Conservation (phyloP, 2,329 filamentous ascomycete genomes). For the Aspergillus piperis region DNA sequence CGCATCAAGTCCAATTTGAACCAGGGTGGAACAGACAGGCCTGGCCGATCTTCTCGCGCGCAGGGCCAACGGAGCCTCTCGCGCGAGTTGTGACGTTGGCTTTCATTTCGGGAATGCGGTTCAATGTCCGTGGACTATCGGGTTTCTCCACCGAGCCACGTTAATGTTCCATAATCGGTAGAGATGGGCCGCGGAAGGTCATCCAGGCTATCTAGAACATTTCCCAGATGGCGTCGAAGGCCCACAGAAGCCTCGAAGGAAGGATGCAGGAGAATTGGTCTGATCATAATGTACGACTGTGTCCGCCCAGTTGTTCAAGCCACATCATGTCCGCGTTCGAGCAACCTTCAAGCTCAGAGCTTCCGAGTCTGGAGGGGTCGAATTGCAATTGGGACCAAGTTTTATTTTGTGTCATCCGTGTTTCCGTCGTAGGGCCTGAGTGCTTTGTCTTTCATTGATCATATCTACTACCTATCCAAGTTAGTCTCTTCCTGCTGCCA, state of each 20-base stretch:
- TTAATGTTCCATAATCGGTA: conserved; percentile 17
- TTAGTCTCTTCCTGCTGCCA: neutral
- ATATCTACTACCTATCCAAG: conserved; percentile 15
- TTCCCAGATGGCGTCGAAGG: conserved; percentile 20
- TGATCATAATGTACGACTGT: conserved; percentile 17
- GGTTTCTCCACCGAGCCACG: conserved; percentile 25
- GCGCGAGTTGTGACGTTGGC: conserved; percentile 14
- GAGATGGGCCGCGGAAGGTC: conserved; percentile 12
- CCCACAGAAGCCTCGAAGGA: conserved; percentile 24
- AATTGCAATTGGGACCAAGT: conserved; percentile 18
- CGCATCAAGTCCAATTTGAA: conserved; percentile 7
- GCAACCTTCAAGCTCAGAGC: neutral
- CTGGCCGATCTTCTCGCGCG: conserved; percentile 20
- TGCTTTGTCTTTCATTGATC: conserved; percentile 12
- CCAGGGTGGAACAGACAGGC: conserved; percentile 13
- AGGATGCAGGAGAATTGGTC: conserved; percentile 10
- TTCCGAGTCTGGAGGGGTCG: conserved; percentile 16
- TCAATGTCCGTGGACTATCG: conserved; percentile 24
- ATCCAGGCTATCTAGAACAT: conserved; percentile 14
- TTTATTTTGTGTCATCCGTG: conserved; percentile 10
- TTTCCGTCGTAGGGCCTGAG: conserved; percentile 21
- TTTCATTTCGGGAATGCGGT: conserved; percentile 27
- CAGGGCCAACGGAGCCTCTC: conserved; percentile 12
- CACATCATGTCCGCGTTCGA: conserved; percentile 3
- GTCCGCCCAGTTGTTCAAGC: neutral